Evolutionary conservation across 108 stramenopile genomes (phyloP), one percentile per base, ranked within the genome.

Genomic region (Pseudonitzschia multistriata): DNA sequence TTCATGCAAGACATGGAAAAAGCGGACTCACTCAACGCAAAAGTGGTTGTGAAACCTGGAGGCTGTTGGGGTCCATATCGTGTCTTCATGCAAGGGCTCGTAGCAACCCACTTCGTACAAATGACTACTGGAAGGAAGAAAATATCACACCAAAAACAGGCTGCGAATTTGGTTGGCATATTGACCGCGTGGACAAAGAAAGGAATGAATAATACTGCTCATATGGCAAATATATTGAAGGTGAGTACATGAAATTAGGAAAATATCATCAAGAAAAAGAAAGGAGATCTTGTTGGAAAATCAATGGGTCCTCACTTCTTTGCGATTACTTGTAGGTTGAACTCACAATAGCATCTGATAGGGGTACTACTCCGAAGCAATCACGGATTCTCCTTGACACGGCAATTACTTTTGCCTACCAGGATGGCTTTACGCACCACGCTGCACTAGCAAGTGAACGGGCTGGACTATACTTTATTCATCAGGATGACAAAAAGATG

Each of bases 151-250:
- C 71, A 64, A 37, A 40, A 61, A 3, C 35, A 63, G 37, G 71
- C 71, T 25, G 30, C 71, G 3, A 72, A 72, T 34, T 52, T 64
- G 14, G 52, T 72, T 17, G 62, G 64, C 7, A 49, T 72, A 47
- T 55, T 72, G 24, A 61, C 59, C 40, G 36, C 49, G 13, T 72
- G 62, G 62, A 50, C 71, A 36, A 63, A 54, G 37, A 63, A 36
- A 11, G 71, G 71, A 35, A 24, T 72, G 45, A 63, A 53, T 17
- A 49, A 64, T 30, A 49, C 47, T 24, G 60, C 40, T 52, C 62
- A 64, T 29, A 72, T 72, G 71, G 71, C 71, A 24, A 72, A 54
- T 37, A 52, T 72, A 17, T 22, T 72, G 49, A 72, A 64, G 25
- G 70, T 62, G 28, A 59, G 57, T 59, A 17, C n/a, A n/a, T n/a